Base-by-base conservation (phyloP, 306 rosid genomes). In the Rosa lucieae region DNA sequence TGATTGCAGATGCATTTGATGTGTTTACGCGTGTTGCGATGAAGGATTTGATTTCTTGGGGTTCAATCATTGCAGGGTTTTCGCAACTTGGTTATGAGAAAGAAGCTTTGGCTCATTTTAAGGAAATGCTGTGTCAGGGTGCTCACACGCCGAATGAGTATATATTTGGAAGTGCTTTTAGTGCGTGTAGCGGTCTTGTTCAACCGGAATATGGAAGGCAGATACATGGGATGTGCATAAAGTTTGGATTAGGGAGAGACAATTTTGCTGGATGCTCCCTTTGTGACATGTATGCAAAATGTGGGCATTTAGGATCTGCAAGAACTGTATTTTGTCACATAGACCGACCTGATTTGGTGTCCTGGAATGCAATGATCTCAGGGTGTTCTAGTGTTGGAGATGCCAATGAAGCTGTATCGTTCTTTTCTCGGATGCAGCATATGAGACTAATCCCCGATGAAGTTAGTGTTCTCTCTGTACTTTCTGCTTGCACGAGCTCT, bases 21-120 rank as follows among this genome's bases (percentile, higher is more conserved):
- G 86, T 90, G 43, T 93, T 93, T 80, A 63, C 87, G 14, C 82
- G 29, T 85, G 89, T 86, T 75, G 68, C 67, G 44, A 70, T 52
- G 6, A 93, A 87, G 88, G 94, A 93, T 85, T 87, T 93, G 77
- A 84, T 93, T 79, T 89, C 97, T 42, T 90, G 94, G 96, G 84
- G 94, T 26, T 88, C 96, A 52, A 90, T 93, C 86, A 90, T 89
- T 81, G 82, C 89, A 3, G 97, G 96, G 74, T 88, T 84, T 82
- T 84, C 94, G 21, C 96, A 85, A 80, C 89, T 86, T 74, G 92
- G 92, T 65, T 86, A 83, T 83, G 89, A 82, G 67, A 73, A 81
- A n/a, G 89, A 93, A 81, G 94, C 94, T 68, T 85, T 90, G 76
- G 68, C 29, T 77, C 83, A 86, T 79, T 91, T 90, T 37, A 87